Evolutionary conservation across 176 grass and related monocot genomes (phyloP).

Genomic region (Stipa capillata): DNA sequence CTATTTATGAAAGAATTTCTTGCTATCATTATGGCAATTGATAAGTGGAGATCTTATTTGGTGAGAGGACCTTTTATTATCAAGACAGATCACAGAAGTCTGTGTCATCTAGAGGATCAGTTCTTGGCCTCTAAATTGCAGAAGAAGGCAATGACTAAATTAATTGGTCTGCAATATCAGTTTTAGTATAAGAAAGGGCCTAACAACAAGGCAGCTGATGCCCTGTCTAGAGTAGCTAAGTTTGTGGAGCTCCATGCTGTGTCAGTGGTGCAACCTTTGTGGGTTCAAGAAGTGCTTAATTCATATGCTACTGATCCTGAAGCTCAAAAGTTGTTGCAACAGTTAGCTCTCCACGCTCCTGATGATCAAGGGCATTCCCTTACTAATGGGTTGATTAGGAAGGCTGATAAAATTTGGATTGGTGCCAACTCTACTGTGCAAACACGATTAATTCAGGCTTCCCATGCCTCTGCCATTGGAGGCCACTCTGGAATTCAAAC

Average conservation of each 20-base stretch:
- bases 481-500: not conserved
- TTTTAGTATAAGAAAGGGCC: not conserved
- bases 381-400: too few species aligned
- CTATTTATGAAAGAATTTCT: not conserved
- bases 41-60: not conserved
- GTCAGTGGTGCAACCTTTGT: not conserved
- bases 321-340: too few species aligned
- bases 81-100: not conserved
- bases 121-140: not conserved
- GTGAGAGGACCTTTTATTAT: not conserved
- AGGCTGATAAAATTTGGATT: too few species aligned
- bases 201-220: not conserved
- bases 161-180: not conserved
- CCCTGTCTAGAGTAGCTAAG: not conserved
- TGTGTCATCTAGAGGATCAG: not conserved
- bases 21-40: not conserved
- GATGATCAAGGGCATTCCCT: too few species aligned
- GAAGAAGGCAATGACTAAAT: not conserved
- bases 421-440: not conserved
- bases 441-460: not conserved
- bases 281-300: not conserved
- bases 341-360: too few species aligned
- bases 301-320: too few species aligned
- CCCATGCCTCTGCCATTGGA: not conserved
- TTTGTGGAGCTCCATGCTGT: not conserved